Base-by-base conservation (phyloP, 805 yeast genomes). In the Myxozyma sirexii region DNA sequence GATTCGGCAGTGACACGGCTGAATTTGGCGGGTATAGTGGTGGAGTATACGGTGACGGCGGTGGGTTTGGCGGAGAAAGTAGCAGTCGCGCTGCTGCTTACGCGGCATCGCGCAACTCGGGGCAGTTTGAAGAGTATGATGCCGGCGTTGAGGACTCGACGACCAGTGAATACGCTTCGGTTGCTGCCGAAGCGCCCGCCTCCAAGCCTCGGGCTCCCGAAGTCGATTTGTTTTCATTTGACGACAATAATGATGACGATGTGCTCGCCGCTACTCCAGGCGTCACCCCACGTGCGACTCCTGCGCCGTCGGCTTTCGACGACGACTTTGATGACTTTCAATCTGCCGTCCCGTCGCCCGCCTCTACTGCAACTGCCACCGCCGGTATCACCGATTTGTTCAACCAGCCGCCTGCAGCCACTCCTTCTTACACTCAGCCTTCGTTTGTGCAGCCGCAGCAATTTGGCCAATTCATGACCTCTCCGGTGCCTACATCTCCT, bases 241-340 rank as follows among this genome's bases (percentile, higher is more conserved):
- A 64, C 26, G 60, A 51, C 43, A 49, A 47, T 13, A 39, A 31
- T 29, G 43, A 37, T 23, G 21, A 41, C 27, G 27, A 23, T 5
- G 21, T 35, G 8, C 12, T 47, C 19, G 57, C 53, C 24, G 51
- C 58, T n/a, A 50, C 55, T 3, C 33, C 43, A 12, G 41, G 37
- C n/a, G 29, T 56, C 10, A 15, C 41, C 23, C 38, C 59, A 7
- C 39, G 54, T 21, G 42, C 49, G 7, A 37, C 59, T 15, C 38
- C 54, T 26, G 52, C 58, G 17, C 48, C 63, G 6, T 7, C 46
- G 4, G 39, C 54, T 1, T 56, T 64, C 44, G 74, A 72, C 37
- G 75, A 72, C 57, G 78, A 74, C 42, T 77, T 75, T 70, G 87
- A 82, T 64, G 88, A 84, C 66, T 84, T 84, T 79, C 87, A 84